These are phyloP conservation scores for Cicer yamashitae DNA, from an alignment of 306 rosid genomes.

Conservation along the genomic window DNA sequence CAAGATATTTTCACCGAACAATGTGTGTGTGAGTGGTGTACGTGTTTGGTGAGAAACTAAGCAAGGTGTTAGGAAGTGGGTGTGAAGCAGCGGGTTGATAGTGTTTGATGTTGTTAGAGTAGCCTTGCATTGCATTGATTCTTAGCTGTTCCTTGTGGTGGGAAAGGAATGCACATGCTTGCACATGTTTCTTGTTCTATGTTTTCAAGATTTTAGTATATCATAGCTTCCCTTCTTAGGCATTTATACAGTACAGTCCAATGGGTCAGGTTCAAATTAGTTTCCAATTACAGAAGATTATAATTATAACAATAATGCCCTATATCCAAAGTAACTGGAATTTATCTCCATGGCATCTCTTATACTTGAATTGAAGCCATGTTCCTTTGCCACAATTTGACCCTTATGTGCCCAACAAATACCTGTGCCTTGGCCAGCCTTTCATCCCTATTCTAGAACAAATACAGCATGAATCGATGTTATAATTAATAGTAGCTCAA, in stretches of 20 bases:
- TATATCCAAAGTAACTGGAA: slow-evolving; percentile 21
- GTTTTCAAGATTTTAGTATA: slow-evolving; percentile 15
- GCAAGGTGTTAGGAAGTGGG: not conserved
- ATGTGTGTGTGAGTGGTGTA: not conserved
- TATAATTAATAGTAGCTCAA: not conserved
- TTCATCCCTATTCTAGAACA: not conserved
- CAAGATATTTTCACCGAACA: not conserved
- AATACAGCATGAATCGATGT: not conserved
- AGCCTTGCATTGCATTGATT: slow-evolving; percentile 30
- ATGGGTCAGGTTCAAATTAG: not conserved
- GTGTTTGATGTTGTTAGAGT: slow-evolving; percentile 5
- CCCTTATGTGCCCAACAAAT: slow-evolving; percentile 24
- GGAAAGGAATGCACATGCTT: slow-evolving; percentile 67
- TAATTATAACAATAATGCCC: slow-evolving; percentile 12
- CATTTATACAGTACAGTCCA: slow-evolving; percentile 15
- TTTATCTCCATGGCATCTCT: slow-evolving; percentile 1
- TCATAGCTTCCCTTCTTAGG: slow-evolving; percentile 16
- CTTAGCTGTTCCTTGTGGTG: slow-evolving; percentile 55
- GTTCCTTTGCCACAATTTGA: slow-evolving; percentile 28
- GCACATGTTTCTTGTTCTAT: slow-evolving; percentile 50
- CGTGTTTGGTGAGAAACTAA: not conserved
- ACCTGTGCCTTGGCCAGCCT: slow-evolving; percentile 10
- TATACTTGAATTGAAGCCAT: slow-evolving; percentile 11
- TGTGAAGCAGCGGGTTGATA: slow-evolving; percentile 7
- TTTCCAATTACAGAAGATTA: not conserved